A percentile compares a stretch with the other conserved stretches of the same genome.
Conservation (phyloP, 2,329 filamentous ascomycete genomes). For the Xylariomycetidae sp. region DNA sequence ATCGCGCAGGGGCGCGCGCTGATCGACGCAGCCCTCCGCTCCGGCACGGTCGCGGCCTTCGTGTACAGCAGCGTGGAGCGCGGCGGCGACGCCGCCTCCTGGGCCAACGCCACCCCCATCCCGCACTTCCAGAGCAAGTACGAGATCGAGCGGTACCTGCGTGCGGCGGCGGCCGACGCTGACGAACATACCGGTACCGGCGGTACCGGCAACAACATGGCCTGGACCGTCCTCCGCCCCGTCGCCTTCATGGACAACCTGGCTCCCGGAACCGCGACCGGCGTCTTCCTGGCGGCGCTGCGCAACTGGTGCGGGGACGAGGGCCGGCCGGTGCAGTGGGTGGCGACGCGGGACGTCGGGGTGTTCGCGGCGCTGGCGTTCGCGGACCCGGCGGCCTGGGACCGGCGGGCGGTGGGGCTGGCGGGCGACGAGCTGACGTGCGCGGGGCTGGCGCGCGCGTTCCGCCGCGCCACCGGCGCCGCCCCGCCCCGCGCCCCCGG, state of each 20-base stretch:
- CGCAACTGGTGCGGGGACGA: constrained; percentile 23
- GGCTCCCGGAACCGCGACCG: constrained; percentile 26
- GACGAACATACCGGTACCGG: constrained; percentile 32
- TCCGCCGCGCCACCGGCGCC: constrained; percentile 22
- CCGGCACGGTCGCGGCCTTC: constrained; percentile 52
- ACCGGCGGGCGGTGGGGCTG: constrained; percentile 31
- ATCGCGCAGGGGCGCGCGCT: constrained; percentile 49
- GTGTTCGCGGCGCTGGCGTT: constrained; percentile 39
- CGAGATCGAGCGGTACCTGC: constrained; percentile 54
- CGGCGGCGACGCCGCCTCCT: constrained; percentile 44
- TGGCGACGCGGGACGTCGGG: constrained; percentile 39
- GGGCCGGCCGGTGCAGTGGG: constrained; percentile 34
- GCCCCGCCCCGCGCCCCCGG: constrained; percentile 22
- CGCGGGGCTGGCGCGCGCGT: constrained; percentile 21
- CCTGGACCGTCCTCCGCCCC: constrained; percentile 57
- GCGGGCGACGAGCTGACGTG: constrained; percentile 40
- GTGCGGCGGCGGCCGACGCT: too few species aligned
- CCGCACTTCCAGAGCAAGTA: constrained; percentile 59
- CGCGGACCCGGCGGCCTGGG: constrained; percentile 29
- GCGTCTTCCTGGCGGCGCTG: constrained; percentile 30
- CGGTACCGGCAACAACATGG: constrained; percentile 35
- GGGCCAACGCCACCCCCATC: constrained; percentile 47
- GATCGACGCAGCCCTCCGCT: constrained; percentile 49
- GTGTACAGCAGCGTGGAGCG: constrained; percentile 61
- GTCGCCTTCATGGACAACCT: constrained; percentile 57